Base-by-base conservation (phyloP, 192 early-diverging fungal genomes). In the Dimargaris verticillata region DNA sequence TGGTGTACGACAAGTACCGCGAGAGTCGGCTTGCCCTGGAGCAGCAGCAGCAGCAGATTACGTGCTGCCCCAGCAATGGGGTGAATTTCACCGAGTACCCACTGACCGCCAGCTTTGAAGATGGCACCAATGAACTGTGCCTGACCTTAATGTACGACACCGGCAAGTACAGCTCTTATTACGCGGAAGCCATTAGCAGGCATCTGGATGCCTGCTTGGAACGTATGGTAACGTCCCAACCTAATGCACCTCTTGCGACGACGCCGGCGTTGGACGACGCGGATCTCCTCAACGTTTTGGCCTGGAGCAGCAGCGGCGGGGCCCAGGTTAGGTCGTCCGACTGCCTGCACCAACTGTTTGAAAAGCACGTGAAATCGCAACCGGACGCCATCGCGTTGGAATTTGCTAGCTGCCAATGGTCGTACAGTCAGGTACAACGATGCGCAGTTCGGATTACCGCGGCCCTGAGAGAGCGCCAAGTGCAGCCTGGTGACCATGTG, bases 51-150 rank as follows among this genome's bases (percentile, higher is more conserved):
- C 9, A 20, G 24, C 14, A 41, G 57, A 41, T 24, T 5, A n/a
- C 3, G 41, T n/a, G 24, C 6, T 10, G 17, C 0, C 41, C 38
- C 43, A 18, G 57, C 33, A 20, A 43, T 43, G 57, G 57, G 5
- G 15, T n/a, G 6, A 59, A 59, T 24, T n/a, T 42, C 12, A 44
- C 43, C 41, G 57, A 59, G 1, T 59, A 59, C 42, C 26, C 57
- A 28, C 43, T 29, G n/a, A 59, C 57, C 15, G 41, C n/a, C 41
- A 13, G 41, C n/a, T 59, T 59, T n/a, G 57, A 59, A n/a, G 7
- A 25, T 7, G 42, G 41, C 33, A 38, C 2, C 33, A 38, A 38
- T 7, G 57, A 43, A 0, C 2, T 20, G 3, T 11, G 9, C n/a
- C 33, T 12, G 14, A 6, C 17, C 0, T n/a, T 42, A n/a, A 41